These are phyloP conservation scores for Xylaria sp. DNA, from an alignment of 2,329 filamentous ascomycete species.

Conservation along the genomic window DNA sequence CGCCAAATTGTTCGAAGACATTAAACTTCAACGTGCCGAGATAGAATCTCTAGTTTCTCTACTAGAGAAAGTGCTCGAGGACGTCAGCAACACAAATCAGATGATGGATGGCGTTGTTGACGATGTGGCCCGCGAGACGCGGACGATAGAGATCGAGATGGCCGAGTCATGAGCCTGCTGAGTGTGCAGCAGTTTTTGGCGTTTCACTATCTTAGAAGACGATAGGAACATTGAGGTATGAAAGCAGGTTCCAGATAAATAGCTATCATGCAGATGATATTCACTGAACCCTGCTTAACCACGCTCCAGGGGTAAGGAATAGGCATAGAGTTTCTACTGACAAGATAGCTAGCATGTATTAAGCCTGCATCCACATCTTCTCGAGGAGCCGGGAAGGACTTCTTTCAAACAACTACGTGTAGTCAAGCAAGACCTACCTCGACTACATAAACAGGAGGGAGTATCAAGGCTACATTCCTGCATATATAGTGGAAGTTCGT, in stretches of 20 bases:
- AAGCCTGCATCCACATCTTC: not conserved
- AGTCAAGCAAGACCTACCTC: not conserved
- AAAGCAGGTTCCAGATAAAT: no score
- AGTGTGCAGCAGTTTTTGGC: no score
- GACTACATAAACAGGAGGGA: not conserved
- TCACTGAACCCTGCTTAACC: not conserved
- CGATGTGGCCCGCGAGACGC: constrained; percentile 62
- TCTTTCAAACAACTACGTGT: not conserved
- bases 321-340: not conserved
- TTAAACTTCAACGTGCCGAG: constrained; percentile 65
- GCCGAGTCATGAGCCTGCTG: constrained; percentile 29
- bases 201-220: not conserved
- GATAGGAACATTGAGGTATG: not conserved
- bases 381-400: not conserved
- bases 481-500: not conserved
- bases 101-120: constrained; percentile 59
- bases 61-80: constrained; percentile 63
- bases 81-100: constrained; percentile 64
- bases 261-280: not conserved
- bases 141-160: constrained; percentile 57
- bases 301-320: not conserved
- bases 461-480: not conserved
- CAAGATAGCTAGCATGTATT: not conserved
- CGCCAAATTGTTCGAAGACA: constrained; percentile 61
- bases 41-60: constrained; percentile 60